phyloP scores from a whole-genome alignment of 257 asterid genomes.

The Avicennia marina region DNA sequence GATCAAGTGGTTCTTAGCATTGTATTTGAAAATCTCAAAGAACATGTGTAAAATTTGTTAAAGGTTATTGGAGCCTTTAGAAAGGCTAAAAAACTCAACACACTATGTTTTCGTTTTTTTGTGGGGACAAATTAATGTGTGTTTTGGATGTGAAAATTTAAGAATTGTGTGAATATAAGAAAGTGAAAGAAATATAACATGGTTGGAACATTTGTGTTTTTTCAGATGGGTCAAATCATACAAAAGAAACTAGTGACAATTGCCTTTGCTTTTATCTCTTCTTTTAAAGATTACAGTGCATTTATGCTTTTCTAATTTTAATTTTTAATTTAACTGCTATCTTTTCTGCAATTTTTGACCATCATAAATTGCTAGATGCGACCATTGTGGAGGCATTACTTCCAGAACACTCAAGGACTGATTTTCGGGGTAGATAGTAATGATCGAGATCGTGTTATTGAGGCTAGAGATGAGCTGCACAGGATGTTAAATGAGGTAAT shows the following conservation, averaged over 20 bases:
- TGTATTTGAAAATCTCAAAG: not conserved
- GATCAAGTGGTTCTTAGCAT: not conserved
- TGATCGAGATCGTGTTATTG: conserved; percentile 31
- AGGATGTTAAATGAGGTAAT: conserved; percentile 27
- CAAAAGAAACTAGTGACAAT: too few relatives aligned
- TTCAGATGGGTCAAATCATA: too few relatives aligned
- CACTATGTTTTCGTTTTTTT: too few relatives aligned
- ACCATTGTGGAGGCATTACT: conserved; percentile 33
- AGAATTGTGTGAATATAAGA: too few relatives aligned
- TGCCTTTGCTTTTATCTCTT: not conserved
- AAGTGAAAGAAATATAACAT: too few relatives aligned
- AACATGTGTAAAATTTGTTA: not conserved
- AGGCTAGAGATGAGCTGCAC: conserved; percentile 30
- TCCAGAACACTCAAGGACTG: conserved; percentile 30
- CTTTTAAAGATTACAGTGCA: not conserved
- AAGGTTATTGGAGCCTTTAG: too few relatives aligned
- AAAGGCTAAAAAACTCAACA: too few relatives aligned
- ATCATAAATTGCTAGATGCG: conserved; percentile 19
- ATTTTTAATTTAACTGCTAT: not conserved
- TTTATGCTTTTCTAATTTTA: not conserved
- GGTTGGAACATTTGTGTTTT: too few relatives aligned
- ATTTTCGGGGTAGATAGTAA: conserved; percentile 29
- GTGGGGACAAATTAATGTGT: too few relatives aligned
- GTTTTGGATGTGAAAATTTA: too few relatives aligned
- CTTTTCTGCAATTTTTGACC: not conserved